phyloP scores from a whole-genome alignment of 129 eudicot genomes.

The Chrysanthemum makinoi region DNA sequence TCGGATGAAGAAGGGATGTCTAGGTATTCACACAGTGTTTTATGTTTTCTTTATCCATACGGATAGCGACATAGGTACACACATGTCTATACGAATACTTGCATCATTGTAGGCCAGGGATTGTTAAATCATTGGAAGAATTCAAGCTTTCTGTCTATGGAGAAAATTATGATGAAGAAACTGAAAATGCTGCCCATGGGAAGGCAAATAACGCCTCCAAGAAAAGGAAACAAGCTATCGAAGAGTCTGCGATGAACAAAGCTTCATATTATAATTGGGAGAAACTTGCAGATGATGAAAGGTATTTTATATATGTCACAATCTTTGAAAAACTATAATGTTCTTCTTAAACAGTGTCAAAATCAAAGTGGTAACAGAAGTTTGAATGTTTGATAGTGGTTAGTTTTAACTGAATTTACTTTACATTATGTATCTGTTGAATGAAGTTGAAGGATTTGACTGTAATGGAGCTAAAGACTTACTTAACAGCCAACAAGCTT shows the following conservation, averaged over 20 bases:
- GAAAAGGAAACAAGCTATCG: conserved; percentile 71
- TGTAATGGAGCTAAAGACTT: conserved; percentile 64
- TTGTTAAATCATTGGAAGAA: conserved; percentile 86
- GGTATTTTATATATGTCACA: conserved; percentile 31
- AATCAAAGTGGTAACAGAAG: not conserved
- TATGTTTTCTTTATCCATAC: not conserved
- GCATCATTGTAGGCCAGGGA: conserved; percentile 59
- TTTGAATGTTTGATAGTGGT: not conserved
- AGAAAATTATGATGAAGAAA: conserved; percentile 61
- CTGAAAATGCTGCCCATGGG: conserved; percentile 27
- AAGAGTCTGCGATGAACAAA: conserved; percentile 31
- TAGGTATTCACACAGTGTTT: conserved; percentile 53
- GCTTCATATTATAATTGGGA: conserved; percentile 70
- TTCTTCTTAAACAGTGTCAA: not conserved
- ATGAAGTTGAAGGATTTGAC: conserved; percentile 92
- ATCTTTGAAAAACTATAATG: not conserved
- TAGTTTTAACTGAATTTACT: not conserved
- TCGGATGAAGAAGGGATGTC: conserved; percentile 97
- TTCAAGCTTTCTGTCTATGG: conserved; percentile 84
- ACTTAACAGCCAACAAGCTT: conserved; percentile 63
- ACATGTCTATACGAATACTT: conserved; percentile 2
- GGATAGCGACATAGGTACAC: too few species aligned
- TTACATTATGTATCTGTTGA: conserved; percentile 3
- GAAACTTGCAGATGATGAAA: conserved; percentile 84
- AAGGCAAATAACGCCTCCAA: conserved; percentile 46